Evolutionary conservation across 2,329 filamentous ascomycete species (phyloP).

Genomic region (Penicillium sp.): DNA sequence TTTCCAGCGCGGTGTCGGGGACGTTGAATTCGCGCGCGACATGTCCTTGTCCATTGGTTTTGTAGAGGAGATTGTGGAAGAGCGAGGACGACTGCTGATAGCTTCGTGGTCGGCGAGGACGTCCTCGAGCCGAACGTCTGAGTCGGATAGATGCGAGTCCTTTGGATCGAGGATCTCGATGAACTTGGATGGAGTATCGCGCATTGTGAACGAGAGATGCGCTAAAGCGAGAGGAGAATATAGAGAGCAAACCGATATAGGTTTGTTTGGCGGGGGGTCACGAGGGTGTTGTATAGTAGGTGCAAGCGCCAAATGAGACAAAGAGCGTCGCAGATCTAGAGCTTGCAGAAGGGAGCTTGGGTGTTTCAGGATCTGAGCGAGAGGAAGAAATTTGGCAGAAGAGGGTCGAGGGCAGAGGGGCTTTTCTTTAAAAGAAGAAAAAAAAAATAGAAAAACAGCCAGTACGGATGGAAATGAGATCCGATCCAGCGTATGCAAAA

Average conservation of each 20-base stretch:
- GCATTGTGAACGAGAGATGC: conserved; percentile 20
- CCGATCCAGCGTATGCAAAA: conserved; percentile 2
- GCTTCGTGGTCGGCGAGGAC: conserved; percentile 45
- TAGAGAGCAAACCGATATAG: not conserved
- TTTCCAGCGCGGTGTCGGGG: conserved; percentile 35
- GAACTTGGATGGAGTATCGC: conserved; percentile 44
- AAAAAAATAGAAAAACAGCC: not conserved
- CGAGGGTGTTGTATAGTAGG: not conserved
- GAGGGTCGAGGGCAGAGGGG: not conserved
- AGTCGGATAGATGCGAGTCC: conserved; percentile 38
- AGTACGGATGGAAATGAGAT: conserved; percentile 8
- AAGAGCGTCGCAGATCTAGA: conserved; percentile 14
- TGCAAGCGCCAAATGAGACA: conserved; percentile 16
- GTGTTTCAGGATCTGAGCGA: conserved; percentile 8
- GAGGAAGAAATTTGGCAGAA: not conserved
- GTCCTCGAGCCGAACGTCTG: conserved; percentile 46
- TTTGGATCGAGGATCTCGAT: conserved; percentile 46
- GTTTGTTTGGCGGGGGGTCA: not conserved
- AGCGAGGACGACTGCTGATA: conserved; percentile 35
- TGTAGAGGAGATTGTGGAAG: conserved; percentile 38
- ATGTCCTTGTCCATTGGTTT: conserved; percentile 34
- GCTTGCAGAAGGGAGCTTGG: not conserved
- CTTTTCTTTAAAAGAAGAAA: not conserved
- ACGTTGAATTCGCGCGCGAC: conserved; percentile 23
- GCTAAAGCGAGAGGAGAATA: not conserved